Percentiles rank a stretch among this genome's conserved stretches.
Conservation (phyloP, 768 basidiomycete species). For the Coprinopsis cinerea region DNA sequence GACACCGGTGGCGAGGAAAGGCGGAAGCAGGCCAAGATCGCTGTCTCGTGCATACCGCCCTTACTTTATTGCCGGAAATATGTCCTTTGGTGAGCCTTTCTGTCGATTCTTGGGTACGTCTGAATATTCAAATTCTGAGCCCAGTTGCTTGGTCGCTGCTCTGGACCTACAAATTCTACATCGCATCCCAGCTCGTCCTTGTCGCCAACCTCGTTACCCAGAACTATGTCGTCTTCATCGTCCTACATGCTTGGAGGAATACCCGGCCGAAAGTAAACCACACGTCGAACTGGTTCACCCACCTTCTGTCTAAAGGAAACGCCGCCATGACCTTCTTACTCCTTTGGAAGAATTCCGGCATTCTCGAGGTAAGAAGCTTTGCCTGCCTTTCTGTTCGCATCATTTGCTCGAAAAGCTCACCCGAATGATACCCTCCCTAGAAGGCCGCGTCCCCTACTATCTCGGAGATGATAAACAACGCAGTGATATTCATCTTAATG, state of each 20-base stretch:
- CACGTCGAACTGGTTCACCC: neutral
- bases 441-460: neutral
- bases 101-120: neutral
- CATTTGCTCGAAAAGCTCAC: neutral
- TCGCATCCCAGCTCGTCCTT: slow-evolving; percentile 5
- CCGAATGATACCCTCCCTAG: neutral
- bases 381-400: neutral
- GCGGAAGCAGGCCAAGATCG: neutral
- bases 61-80: neutral
- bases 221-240: slow-evolving; percentile 8
- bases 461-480: slow-evolving; percentile 10
- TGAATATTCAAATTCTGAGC: neutral
- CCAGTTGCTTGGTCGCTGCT: slow-evolving; percentile 3
- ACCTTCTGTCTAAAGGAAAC: slow-evolving; percentile 9
- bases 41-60: neutral
- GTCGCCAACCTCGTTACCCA: slow-evolving; percentile 7
- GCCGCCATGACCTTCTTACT: slow-evolving; percentile 4
- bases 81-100: neutral
- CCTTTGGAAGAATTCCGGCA: slow-evolving; percentile 11
- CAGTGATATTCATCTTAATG: slow-evolving; percentile 9
- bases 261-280: slow-evolving; percentile 1
- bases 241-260: slow-evolving; percentile 5
- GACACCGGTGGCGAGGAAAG: neutral
- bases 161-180: neutral
- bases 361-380: slow-evolving; percentile 4